Evolutionary conservation across 2,329 filamentous ascomycete species (phyloP).

Genomic region (Didymella lethalis): DNA sequence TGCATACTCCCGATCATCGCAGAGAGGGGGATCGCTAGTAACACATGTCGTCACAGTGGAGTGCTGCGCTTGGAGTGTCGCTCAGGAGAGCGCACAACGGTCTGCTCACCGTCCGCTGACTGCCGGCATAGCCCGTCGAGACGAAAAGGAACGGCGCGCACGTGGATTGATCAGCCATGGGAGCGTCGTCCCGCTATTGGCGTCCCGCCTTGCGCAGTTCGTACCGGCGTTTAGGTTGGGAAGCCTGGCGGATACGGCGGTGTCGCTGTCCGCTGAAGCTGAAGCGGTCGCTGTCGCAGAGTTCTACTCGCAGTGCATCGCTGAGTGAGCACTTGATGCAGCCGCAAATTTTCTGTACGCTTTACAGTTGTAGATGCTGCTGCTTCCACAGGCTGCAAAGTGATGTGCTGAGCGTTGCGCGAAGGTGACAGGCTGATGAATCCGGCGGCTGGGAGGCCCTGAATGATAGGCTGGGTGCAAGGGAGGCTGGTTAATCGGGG

Average conservation of each 20-base stretch:
- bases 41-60: slow-evolving; percentile 30
- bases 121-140: slow-evolving; percentile 23
- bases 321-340: slow-evolving; percentile 27
- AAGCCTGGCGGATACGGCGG: slow-evolving; percentile 27
- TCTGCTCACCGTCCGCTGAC: slow-evolving; percentile 26
- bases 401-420: slow-evolving; percentile 31
- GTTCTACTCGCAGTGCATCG: slow-evolving; percentile 8
- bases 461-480: slow-evolving; percentile 26
- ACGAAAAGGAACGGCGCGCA: slow-evolving; percentile 23
- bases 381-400: slow-evolving; percentile 9
- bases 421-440: slow-evolving; percentile 27
- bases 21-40: slow-evolving; percentile 18
- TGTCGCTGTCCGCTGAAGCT: slow-evolving; percentile 23
- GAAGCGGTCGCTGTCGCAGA: slow-evolving; percentile 20
- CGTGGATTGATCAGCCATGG: slow-evolving; percentile 32
- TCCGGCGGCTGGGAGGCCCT: slow-evolving; percentile 17
- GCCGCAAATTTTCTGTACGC: slow-evolving; percentile 10
- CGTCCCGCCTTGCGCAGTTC: slow-evolving; percentile 20
- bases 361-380: slow-evolving; percentile 25
- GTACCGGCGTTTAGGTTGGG: slow-evolving; percentile 14
- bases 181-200: slow-evolving; percentile 24
- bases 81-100: slow-evolving; percentile 14
- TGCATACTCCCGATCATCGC: slow-evolving; percentile 11
- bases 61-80: slow-evolving; percentile 6
- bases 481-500: slow-evolving; percentile 23